phyloP scores from a whole-genome alignment of 1,139 yeast species.

The Yamadazyma triangularis region DNA sequence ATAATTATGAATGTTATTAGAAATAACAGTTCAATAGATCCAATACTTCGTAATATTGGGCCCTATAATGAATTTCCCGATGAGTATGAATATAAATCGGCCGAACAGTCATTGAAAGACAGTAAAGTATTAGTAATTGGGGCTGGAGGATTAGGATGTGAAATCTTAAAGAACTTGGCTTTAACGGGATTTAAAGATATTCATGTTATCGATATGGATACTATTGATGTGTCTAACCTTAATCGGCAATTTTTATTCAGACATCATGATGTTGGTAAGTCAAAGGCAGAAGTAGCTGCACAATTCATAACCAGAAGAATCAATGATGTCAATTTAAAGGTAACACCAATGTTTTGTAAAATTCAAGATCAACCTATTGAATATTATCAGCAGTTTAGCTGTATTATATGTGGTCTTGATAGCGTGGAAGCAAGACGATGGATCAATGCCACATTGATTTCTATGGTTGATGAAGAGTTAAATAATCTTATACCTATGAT shows the following conservation, averaged over 20 bases:
- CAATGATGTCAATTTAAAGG: conserved; percentile 35
- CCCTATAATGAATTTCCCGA: conserved; percentile 41
- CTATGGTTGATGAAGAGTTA: conserved; percentile 49
- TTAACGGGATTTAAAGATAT: conserved; percentile 70
- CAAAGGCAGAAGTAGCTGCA: conserved; percentile 83
- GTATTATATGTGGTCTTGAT: conserved; percentile 86
- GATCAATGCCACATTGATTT: conserved; percentile 75
- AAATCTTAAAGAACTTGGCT: conserved; percentile 79
- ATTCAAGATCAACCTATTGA: conserved; percentile 67
- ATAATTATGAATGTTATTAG: neutral
- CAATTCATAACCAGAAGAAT: conserved; percentile 49
- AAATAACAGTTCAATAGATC: conserved; percentile 13
- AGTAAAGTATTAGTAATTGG: conserved; percentile 61
- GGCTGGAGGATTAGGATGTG: conserved; percentile 97
- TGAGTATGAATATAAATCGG: conserved; percentile 25
- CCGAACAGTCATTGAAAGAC: conserved; percentile 21
- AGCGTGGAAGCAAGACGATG: conserved; percentile 88
- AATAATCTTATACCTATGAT: conserved; percentile 69
- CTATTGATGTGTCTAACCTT: conserved; percentile 83
- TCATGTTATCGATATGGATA: conserved; percentile 91
- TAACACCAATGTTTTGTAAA: conserved; percentile 57
- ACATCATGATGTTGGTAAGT: conserved; percentile 64
- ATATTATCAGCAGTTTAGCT: conserved; percentile 67
- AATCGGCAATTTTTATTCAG: conserved; percentile 88
- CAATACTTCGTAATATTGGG: conserved; percentile 26